phyloP scores from a whole-genome alignment of 116 monocot species.

The Zostera marina region DNA sequence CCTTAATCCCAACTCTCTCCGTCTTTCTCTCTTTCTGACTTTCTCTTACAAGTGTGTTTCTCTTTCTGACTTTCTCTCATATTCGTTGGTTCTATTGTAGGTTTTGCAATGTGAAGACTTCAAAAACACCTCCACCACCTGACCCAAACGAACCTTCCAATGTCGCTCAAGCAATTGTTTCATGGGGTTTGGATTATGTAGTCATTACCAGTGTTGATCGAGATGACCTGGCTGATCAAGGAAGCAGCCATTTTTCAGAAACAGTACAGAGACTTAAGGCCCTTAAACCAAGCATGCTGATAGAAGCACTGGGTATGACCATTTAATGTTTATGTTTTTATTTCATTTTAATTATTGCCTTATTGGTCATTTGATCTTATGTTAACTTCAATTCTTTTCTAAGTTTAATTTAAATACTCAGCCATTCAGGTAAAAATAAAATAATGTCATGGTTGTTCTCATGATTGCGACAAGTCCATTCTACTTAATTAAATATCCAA shows the following conservation, averaged over 20 bases:
- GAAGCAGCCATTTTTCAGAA: slow-evolving; percentile 81
- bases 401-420: too few species aligned
- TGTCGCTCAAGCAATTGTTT: slow-evolving; percentile 87
- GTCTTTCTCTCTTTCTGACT: too few species aligned
- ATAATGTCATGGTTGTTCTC: too few species aligned
- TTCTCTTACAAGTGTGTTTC: not conserved
- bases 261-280: slow-evolving; percentile 64
- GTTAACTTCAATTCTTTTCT: too few species aligned
- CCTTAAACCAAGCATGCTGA: slow-evolving; percentile 65
- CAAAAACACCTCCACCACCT: slow-evolving; percentile 66
- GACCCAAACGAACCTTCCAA: slow-evolving; percentile 84
- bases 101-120: slow-evolving; percentile 92
- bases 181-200: slow-evolving; percentile 90
- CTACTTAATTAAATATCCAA: too few species aligned
- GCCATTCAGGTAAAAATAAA: too few species aligned
- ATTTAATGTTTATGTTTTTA: not conserved
- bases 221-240: slow-evolving; percentile 88
- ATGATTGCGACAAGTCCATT: too few species aligned
- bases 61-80: too few species aligned
- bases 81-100: slow-evolving; percentile 13
- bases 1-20: not conserved
- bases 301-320: slow-evolving; percentile 75
- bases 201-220: slow-evolving; percentile 93
- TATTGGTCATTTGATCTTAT: too few species aligned
- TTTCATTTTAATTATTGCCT: too few species aligned